Base-by-base conservation (phyloP, 345 rosid genomes). In the Citrus unshiu region DNA sequence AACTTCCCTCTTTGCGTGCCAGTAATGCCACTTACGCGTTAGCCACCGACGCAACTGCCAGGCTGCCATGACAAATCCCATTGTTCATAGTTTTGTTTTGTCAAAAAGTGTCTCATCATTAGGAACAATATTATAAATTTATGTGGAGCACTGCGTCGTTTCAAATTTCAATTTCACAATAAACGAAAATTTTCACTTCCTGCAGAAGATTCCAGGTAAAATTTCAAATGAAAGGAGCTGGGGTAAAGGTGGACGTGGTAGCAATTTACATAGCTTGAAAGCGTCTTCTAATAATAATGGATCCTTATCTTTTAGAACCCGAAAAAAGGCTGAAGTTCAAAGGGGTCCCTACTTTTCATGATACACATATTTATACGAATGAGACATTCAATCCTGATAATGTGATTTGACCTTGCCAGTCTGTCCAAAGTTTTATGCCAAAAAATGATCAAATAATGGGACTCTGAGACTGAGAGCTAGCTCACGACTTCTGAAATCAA, bases 351-450 rank as follows among this genome's bases (percentile, higher is more conserved):
- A 49, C 37, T 13, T 61, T 40, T 75, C 60, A 77, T 62, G 43
- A 70, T 64, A 9, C 14, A 3, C 1, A 9, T 10, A 40, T 2
- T 9, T 12, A 8, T 58, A 73, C 56, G 78, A 43, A 54, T 22
- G 30, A 69, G 72, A 69, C 65, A 16, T 34, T 59, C 81, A 65
- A 65, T 77, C 79, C 25, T 64, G 78, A 73, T 67, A 62, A 34
- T 57, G 75, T 77, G 71, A 83, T 83, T 74, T 77, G 75, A 77
- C 80, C 30, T 35, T 76, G 81, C 81, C 88, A 77, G 77, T 66
- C 86, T 84, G 82, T 74, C 72, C 78, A 68, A 70, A 51, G 56
- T 61, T 57, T 25, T 35, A 25, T 68, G 76, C 70, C 43, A 29
- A 19, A 75, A 18, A 54, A 66, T 60, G 39, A 39, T 19, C 40